A percentile compares a stretch with the other conserved stretches of the same genome.
phyloP scores from a whole-genome alignment of 352 stramenopile species.

The Phytophthora pseudosyringae region DNA sequence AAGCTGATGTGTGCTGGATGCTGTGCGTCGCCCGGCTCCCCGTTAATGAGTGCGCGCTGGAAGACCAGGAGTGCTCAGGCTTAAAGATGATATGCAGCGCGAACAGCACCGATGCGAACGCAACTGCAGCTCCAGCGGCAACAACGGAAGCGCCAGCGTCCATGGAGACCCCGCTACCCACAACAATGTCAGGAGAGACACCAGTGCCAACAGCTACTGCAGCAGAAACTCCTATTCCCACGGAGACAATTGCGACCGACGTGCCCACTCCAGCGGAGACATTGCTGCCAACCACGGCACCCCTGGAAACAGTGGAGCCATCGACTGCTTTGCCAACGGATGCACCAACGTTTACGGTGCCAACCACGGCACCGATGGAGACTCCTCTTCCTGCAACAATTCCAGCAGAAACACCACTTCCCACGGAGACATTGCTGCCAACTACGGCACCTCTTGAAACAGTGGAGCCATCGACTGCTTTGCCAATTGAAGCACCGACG shows the following conservation, averaged over 20 bases:
- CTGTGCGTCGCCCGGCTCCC: conserved; percentile 44
- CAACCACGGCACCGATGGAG: not conserved
- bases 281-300: not conserved
- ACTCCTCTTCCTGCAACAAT: conserved; percentile 1
- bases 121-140: not conserved
- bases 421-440: not conserved
- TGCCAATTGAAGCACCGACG: not conserved
- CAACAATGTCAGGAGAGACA: not conserved
- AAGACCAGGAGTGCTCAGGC: conserved; percentile 45
- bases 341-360: not conserved
- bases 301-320: not conserved
- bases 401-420: no score
- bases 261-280: not conserved
- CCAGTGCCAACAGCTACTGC: not conserved
- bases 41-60: conserved; percentile 33
- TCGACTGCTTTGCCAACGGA: conserved; percentile 17
- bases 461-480: not conserved
- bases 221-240: no score
- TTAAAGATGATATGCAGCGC: conserved; percentile 40
- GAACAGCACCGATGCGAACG: conserved; percentile 19
- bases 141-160: conserved; percentile 7
- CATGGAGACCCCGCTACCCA: not conserved
- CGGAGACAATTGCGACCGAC: not conserved
- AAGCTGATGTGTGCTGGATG: conserved; percentile 66
- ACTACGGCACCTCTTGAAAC: not conserved